phyloP scores from a whole-genome alignment of 2,329 filamentous ascomycete species.

The Diaporthe amygdali region DNA sequence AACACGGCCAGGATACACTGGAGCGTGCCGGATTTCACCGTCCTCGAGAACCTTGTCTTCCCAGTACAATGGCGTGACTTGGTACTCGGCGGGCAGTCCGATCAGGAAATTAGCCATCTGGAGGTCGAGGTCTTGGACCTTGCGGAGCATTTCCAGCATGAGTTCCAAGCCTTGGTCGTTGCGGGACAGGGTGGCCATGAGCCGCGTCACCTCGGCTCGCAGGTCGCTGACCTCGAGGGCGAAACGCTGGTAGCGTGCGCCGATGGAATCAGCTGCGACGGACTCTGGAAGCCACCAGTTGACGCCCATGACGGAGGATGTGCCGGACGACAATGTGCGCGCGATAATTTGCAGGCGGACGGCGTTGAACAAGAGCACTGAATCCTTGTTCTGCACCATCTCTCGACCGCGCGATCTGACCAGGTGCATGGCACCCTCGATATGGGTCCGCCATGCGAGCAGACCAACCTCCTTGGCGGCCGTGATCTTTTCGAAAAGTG shows the following conservation, averaged over 20 bases:
- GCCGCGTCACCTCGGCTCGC: constrained; percentile 55
- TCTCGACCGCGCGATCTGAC: constrained; percentile 62
- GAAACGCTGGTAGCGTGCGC: constrained; percentile 52
- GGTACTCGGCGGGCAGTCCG: constrained; percentile 54
- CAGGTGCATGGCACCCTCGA: constrained; percentile 65
- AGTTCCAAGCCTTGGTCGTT: constrained; percentile 55
- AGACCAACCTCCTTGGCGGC: constrained; percentile 58
- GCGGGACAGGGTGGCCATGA: constrained; percentile 52
- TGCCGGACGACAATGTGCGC: constrained; percentile 59
- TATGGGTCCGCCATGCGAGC: constrained; percentile 66
- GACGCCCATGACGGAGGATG: constrained; percentile 55
- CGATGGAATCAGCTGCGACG: constrained; percentile 51
- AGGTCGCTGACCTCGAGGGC: constrained; percentile 60
- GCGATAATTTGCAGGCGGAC: constrained; percentile 68
- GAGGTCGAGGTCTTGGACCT: constrained; percentile 57
- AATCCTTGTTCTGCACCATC: constrained; percentile 57
- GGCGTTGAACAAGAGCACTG: constrained; percentile 61
- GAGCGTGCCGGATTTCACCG: constrained; percentile 55
- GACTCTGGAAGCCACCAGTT: constrained; percentile 65
- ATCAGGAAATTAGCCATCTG: constrained; percentile 58
- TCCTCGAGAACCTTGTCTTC: constrained; percentile 55
- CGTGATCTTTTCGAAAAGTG: constrained; percentile 64
- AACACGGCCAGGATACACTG: constrained; percentile 62
- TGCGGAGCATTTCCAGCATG: constrained; percentile 58
- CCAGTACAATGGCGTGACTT: constrained; percentile 59